A percentile compares a stretch with the other conserved stretches of the same genome.
These are phyloP conservation scores for Exsudoporus floridanus DNA, from an alignment of 1,284 basidiomycete genomes.

Conservation along the genomic window DNA sequence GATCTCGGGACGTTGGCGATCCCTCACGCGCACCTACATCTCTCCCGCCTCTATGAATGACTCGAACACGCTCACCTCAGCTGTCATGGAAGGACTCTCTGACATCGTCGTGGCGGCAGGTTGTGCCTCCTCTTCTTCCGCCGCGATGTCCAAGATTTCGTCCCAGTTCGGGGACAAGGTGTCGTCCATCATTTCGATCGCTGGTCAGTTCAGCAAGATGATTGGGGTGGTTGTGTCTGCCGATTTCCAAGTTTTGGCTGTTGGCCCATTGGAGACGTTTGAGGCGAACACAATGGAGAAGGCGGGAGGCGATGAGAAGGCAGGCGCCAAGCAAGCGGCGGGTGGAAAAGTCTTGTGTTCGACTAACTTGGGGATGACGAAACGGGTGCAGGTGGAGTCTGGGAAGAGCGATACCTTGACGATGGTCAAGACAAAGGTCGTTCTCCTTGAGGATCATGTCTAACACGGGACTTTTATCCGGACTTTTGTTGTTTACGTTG, in stretches of 20 bases:
- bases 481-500: too few species aligned
- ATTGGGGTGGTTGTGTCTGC: constrained; percentile 13
- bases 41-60: neutral
- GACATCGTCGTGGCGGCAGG: constrained; percentile 9
- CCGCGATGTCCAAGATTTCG: neutral
- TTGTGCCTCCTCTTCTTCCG: neutral
- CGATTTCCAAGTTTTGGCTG: constrained; percentile 7
- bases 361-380: constrained; percentile 12
- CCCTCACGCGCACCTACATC: constrained; percentile 15
- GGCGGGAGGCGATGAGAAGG: too few species aligned
- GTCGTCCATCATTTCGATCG: constrained; percentile 3
- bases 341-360: constrained; percentile 11
- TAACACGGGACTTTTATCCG: too few species aligned
- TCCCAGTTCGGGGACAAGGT: constrained; percentile 10
- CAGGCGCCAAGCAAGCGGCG: neutral
- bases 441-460: neutral
- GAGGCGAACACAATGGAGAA: constrained; percentile 11
- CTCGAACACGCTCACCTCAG: neutral
- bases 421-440: constrained; percentile 11
- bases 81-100: neutral
- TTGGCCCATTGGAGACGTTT: neutral
- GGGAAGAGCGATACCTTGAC: constrained; percentile 6
- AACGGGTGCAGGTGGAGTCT: constrained; percentile 6
- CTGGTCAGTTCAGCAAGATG: constrained; percentile 8
- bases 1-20: constrained; percentile 16